Evolutionary conservation across 441 rosid genomes (phyloP).

Genomic region (Hura crepitans): DNA sequence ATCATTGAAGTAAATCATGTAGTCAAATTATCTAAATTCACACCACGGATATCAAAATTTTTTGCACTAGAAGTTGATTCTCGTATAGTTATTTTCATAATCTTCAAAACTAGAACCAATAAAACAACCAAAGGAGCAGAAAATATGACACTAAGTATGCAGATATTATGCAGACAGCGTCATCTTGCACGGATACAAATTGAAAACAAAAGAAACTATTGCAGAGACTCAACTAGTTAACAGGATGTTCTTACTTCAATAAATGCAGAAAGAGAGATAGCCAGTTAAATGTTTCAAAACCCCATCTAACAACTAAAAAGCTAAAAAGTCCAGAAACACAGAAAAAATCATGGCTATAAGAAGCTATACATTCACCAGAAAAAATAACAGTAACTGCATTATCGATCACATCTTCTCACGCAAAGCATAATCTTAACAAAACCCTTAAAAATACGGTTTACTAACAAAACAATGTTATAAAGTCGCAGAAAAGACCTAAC

Average conservation of each 20-base stretch:
- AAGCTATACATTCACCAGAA: neutral
- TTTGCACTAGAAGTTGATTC: neutral
- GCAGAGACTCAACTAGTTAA: no score
- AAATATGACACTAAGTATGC: no score
- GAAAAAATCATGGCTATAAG: neutral
- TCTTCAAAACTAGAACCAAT: neutral
- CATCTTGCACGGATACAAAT: no score
- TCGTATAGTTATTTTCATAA: neutral
- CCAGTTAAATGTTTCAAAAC: no score
- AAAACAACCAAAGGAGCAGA: no score
- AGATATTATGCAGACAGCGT: no score
- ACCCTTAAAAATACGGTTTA: neutral
- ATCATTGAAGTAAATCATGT: neutral
- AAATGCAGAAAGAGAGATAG: no score
- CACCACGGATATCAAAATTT: no score
- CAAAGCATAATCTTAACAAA: neutral
- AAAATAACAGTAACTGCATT: neutral
- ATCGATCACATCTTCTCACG: neutral
- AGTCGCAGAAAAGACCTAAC: constrained; percentile 13
- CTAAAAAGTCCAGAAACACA: neutral
- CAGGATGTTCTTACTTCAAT: no score
- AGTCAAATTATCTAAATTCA: neutral
- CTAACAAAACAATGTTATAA: neutral
- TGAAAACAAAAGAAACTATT: neutral
- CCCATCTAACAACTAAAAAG: neutral